Evolutionary conservation across 2,329 filamentous ascomycete species (phyloP).

Genomic region (Curvularia spicifera): DNA sequence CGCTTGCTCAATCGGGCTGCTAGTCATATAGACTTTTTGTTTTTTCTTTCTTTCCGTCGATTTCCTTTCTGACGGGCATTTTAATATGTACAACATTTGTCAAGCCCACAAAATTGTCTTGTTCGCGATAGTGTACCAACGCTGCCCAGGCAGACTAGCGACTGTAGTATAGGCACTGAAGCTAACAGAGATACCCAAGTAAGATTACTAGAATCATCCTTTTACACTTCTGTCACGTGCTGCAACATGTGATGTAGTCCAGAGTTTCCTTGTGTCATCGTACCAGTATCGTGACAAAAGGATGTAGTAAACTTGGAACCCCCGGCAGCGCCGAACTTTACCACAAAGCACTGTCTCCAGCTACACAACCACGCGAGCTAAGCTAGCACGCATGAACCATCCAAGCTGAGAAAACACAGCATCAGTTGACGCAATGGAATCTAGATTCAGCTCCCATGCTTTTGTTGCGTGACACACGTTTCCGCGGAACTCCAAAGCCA

Average conservation of each 20-base stretch:
- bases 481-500: no score
- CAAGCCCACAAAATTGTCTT: not conserved
- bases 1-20: constrained; percentile 3
- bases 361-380: not conserved
- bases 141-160: no score
- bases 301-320: not conserved
- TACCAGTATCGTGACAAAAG: not conserved
- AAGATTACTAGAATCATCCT: no score
- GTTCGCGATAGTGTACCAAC: no score
- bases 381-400: not conserved
- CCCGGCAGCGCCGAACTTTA: not conserved
- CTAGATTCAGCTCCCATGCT: not conserved
- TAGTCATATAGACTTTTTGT: constrained; percentile 11
- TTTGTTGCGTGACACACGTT: no score
- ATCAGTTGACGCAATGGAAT: not conserved
- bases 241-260: not conserved
- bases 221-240: no score
- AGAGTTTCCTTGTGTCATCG: not conserved
- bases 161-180: no score
- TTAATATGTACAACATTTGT: constrained; percentile 18
- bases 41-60: constrained; percentile 2
- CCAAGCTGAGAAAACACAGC: not conserved
- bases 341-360: not conserved
- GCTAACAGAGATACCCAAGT: no score
- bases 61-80: constrained; percentile 13